phyloP scores from a whole-genome alignment of 352 stramenopile species.

The Globisporangium paddicum region DNA sequence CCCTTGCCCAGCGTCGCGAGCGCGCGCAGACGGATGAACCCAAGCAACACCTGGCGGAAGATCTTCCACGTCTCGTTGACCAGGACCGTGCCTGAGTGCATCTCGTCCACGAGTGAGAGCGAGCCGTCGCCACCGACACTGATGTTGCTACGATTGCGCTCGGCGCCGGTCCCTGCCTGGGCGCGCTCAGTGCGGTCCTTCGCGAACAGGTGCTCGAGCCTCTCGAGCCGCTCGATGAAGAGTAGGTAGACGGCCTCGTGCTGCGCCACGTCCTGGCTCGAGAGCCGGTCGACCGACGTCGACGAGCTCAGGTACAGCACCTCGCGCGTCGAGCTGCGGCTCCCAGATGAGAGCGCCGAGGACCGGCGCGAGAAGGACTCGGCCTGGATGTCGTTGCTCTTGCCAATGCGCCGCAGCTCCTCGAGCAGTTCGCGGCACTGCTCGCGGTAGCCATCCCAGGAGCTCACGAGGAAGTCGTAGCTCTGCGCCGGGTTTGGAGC shows the following conservation, averaged over 20 bases:
- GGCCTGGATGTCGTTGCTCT: constrained; percentile 60
- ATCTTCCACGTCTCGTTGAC: constrained; percentile 73
- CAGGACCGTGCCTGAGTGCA: constrained; percentile 22
- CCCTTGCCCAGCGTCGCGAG: constrained; percentile 44
- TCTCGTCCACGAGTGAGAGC: constrained; percentile 30
- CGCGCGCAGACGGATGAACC: constrained; percentile 49
- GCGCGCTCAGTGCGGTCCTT: not conserved
- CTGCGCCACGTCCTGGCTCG: constrained; percentile 67
- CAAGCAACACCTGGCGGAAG: constrained; percentile 65
- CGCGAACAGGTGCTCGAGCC: constrained; percentile 31
- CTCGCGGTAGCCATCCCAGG: constrained; percentile 54
- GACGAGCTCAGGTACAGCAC: constrained; percentile 59
- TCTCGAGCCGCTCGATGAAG: constrained; percentile 50
- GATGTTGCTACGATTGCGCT: constrained; percentile 20
- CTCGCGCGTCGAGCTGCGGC: constrained; percentile 14
- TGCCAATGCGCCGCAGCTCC: constrained; percentile 46
- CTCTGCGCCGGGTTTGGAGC: constrained; percentile 29
- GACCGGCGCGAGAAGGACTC: constrained; percentile 28
- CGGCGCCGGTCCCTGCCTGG: too few species aligned
- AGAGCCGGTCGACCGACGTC: constrained; percentile 29
- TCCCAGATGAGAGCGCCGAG: not conserved
- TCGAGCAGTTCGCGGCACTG: constrained; percentile 43
- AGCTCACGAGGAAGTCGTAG: constrained; percentile 51
- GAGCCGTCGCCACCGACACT: constrained; percentile 14
- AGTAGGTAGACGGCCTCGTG: constrained; percentile 47